Percentiles rank a stretch among this genome's conserved stretches.
Conservation (phyloP, 768 basidiomycete genomes). For the Gymnopilus junonius region DNA sequence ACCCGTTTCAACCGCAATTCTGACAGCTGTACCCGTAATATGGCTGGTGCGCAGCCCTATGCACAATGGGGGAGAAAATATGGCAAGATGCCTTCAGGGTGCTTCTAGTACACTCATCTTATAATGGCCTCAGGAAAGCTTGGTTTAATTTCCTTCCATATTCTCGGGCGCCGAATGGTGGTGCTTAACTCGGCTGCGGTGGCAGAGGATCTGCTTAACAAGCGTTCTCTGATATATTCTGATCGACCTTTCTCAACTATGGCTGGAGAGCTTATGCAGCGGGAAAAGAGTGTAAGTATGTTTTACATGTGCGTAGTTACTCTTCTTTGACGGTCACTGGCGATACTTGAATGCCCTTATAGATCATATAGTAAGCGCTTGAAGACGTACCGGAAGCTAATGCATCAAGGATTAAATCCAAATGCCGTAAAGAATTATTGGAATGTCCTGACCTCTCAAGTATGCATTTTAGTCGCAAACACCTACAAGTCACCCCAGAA, state of each 20-base stretch:
- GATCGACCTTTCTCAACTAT: conserved; percentile 43
- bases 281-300: conserved; percentile 28
- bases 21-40: too few species aligned
- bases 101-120: conserved; percentile 7
- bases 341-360: too few species aligned
- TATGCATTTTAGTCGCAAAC: conserved; percentile 27
- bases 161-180: conserved; percentile 40
- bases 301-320: conserved; percentile 32
- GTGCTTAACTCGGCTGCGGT: conserved; percentile 47
- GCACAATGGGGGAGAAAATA: conserved; percentile 17
- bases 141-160: conserved; percentile 36
- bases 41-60: too few species aligned
- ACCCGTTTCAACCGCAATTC: too few species aligned
- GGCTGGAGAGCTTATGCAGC: conserved; percentile 32
- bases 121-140: conserved; percentile 25
- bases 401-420: too few species aligned
- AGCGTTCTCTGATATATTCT: conserved; percentile 51
- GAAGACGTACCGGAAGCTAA: too few species aligned
- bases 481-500: conserved; percentile 29
- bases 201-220: conserved; percentile 48
- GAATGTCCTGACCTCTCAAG: conserved; percentile 23
- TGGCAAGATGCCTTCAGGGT: background rate
- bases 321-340: too few species aligned
- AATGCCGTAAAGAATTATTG: too few species aligned
- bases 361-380: too few species aligned